Evolutionary conservation across 805 yeast genomes (phyloP).

Genomic region (Metschnikowia lachancei): DNA sequence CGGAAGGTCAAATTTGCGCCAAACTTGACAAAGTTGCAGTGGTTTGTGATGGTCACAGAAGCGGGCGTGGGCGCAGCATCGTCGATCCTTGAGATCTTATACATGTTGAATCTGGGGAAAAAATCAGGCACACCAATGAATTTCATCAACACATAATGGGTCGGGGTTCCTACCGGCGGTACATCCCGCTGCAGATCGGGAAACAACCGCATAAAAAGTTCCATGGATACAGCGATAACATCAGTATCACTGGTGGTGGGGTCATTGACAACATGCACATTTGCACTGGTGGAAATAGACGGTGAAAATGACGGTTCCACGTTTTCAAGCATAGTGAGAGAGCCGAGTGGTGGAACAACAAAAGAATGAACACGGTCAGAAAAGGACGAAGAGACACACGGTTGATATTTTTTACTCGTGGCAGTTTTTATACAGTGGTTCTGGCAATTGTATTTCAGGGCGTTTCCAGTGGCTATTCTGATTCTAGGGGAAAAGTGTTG

Average conservation of each 20-base stretch:
- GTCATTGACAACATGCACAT: constrained; percentile 34
- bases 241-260: constrained; percentile 27
- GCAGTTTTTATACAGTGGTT: no score
- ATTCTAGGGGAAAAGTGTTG: no score
- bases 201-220: constrained; percentile 33
- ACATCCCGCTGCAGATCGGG: constrained; percentile 21
- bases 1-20: constrained; percentile 44
- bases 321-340: constrained; percentile 10
- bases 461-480: no score
- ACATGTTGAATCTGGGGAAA: constrained; percentile 35
- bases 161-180: neutral
- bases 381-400: no score
- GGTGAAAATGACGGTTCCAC: constrained; percentile 1
- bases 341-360: no score
- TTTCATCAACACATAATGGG: constrained; percentile 33
- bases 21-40: constrained; percentile 31
- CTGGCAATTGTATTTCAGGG: no score
- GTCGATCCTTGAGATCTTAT: constrained; percentile 33
- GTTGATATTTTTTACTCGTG: no score
- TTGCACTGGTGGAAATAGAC: constrained; percentile 29
- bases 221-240: constrained; percentile 32
- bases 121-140: constrained; percentile 40
- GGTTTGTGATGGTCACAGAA: constrained; percentile 40
- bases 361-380: no score
- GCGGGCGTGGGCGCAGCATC: constrained; percentile 23